Conservation (phyloP, 177 flowering plant genomes). For the Vitis hybrid region DNA sequence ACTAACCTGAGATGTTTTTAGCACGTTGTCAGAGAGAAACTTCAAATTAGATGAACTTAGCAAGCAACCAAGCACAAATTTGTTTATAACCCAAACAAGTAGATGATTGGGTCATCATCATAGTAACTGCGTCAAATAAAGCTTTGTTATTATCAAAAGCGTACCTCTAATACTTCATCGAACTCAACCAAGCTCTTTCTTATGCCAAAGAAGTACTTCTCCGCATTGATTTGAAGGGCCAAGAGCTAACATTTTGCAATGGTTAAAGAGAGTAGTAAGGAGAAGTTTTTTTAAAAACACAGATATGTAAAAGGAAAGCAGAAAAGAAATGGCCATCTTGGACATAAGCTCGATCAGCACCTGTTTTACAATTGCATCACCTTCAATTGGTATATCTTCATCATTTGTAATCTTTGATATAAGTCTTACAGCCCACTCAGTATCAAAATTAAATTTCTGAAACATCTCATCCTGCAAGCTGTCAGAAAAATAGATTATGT, state of each 20-base stretch:
- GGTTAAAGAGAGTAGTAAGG: constrained; percentile 6
- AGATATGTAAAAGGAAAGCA: background rate
- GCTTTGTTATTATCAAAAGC: constrained; percentile 1
- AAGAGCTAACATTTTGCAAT: constrained; percentile 55
- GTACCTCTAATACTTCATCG: constrained; percentile 98
- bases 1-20: no score
- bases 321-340: background rate
- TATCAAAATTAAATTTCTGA: constrained; percentile 92
- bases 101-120: no score
- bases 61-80: no score
- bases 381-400: constrained; percentile 91
- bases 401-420: constrained; percentile 79
- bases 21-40: no score
- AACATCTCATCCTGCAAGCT: constrained; percentile 99
- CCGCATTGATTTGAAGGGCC: constrained; percentile 84
- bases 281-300: background rate
- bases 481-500: constrained; percentile 18
- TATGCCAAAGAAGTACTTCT: constrained; percentile 85
- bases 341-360: constrained; percentile 28
- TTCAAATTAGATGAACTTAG: no score
- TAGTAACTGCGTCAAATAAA: background rate
- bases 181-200: constrained; percentile 96
- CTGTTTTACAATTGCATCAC: constrained; percentile 79
- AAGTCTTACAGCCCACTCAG: constrained; percentile 91
- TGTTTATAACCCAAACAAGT: no score